Percentiles rank a stretch among this genome's conserved stretches.
phyloP scores from a whole-genome alignment of 176 grass and related monocot species.

The Melocanna baccifera region DNA sequence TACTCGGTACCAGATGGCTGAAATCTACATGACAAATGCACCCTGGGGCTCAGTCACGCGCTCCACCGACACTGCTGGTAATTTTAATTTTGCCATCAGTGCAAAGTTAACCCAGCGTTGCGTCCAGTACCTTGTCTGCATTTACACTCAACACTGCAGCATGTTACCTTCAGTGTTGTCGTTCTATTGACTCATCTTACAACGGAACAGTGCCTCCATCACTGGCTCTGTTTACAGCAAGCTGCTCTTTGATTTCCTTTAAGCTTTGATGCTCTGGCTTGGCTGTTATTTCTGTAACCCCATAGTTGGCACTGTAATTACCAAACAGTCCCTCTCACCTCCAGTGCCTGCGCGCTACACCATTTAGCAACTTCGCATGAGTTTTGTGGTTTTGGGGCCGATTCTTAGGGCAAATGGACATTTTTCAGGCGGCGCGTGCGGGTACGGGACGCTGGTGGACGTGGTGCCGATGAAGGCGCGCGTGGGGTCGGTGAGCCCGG shows the following conservation, averaged over 20 bases:
- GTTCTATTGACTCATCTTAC: not conserved
- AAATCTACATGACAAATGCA: constrained; percentile 17
- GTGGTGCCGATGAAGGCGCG: constrained; percentile 80
- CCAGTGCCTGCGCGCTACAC: not conserved
- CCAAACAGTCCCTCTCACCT: not conserved
- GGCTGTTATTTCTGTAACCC: not conserved
- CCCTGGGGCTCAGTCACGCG: not conserved
- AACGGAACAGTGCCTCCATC: constrained; percentile 12
- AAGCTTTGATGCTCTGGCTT: not conserved
- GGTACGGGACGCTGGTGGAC: constrained; percentile 94
- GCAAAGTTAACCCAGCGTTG: not conserved
- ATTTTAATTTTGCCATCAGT: not conserved
- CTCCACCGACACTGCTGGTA: constrained; percentile 31
- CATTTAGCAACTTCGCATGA: not conserved
- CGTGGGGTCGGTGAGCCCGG: constrained; percentile 89
- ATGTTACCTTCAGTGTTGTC: not conserved
- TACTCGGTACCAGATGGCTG: not conserved
- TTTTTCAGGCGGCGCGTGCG: constrained; percentile 77
- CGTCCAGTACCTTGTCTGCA: not conserved
- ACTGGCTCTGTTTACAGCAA: constrained; percentile 10
- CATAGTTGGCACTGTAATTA: not conserved
- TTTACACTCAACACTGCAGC: constrained; percentile 1
- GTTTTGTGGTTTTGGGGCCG: too few species aligned
- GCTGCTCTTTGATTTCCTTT: not conserved
- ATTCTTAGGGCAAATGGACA: not conserved